Conservation (phyloP, 2,329 filamentous ascomycete genomes). For the Aaosphaeria arxii region DNA sequence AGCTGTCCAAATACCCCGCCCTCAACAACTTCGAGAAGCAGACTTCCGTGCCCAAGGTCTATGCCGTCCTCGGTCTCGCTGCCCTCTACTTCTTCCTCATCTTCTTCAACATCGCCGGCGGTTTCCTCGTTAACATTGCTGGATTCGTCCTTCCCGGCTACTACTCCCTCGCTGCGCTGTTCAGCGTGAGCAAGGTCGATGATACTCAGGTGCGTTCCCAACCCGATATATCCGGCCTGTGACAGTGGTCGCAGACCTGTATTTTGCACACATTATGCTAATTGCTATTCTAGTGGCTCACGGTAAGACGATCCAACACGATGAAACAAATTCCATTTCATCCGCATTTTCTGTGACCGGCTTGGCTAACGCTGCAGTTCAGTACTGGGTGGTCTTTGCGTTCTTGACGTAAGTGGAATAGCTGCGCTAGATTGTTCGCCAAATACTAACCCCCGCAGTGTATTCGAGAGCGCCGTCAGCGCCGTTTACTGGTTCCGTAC, state of each 20-base stretch:
- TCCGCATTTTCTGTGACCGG: constrained; percentile 1
- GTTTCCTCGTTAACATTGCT: constrained; percentile 82
- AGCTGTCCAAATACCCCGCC: constrained; percentile 83
- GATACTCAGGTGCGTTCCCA: constrained; percentile 70
- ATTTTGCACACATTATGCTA: constrained; percentile 25
- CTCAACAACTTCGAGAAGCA: constrained; percentile 86
- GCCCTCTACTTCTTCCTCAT: constrained; percentile 87
- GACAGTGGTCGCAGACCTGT: constrained; percentile 6
- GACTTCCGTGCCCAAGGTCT: constrained; percentile 79
- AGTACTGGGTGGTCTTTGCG: constrained; percentile 86
- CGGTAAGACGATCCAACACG: constrained; percentile 34
- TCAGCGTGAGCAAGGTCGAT: constrained; percentile 67
- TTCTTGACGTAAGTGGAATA: constrained; percentile 63
- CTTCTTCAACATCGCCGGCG: constrained; percentile 87
- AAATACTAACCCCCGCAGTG: constrained; percentile 43
- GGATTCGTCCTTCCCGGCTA: constrained; percentile 81
- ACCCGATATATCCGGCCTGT: background rate
- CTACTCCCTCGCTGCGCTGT: constrained; percentile 78
- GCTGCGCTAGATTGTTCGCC: constrained; percentile 1
- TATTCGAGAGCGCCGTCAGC: constrained; percentile 77
- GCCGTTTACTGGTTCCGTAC: constrained; percentile 84
- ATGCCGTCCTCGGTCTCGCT: constrained; percentile 71
- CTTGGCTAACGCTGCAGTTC: constrained; percentile 14
- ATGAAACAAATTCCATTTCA: constrained; percentile 2
- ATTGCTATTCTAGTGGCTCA: constrained; percentile 58